Conservation (phyloP, 2,329 filamentous ascomycete genomes). For the Cladophialophora exuberans region DNA sequence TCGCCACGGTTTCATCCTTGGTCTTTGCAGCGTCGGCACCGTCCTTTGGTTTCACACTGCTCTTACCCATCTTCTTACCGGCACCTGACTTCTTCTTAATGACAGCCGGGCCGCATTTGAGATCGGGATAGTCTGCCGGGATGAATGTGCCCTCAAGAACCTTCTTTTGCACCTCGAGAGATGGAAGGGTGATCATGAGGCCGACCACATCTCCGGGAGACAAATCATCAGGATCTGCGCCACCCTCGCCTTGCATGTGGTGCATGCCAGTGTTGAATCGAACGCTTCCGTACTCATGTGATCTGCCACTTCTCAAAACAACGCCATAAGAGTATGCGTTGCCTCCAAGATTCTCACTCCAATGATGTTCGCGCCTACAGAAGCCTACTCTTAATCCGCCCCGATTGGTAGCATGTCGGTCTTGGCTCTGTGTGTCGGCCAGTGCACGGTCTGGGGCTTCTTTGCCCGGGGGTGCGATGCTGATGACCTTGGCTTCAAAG, state of each 20-base stretch:
- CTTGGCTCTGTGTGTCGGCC: slow-evolving; percentile 28
- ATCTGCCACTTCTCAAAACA: slow-evolving; percentile 31
- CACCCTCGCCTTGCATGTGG: slow-evolving; percentile 86
- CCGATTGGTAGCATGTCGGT: slow-evolving; percentile 34
- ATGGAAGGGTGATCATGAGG: slow-evolving; percentile 86
- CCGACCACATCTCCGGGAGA: slow-evolving; percentile 92
- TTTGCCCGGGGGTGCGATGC: slow-evolving; percentile 62
- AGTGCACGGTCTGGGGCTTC: slow-evolving; percentile 34
- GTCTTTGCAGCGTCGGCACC: slow-evolving; percentile 20
- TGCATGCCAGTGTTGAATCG: slow-evolving; percentile 96
- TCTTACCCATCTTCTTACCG: slow-evolving; percentile 28
- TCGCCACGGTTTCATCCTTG: slow-evolving; percentile 23
- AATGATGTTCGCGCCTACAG: slow-evolving; percentile 45
- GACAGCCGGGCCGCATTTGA: slow-evolving; percentile 33
- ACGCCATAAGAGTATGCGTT: slow-evolving; percentile 35
- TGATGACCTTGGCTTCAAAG: slow-evolving; percentile 87
- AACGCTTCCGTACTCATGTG: slow-evolving; percentile 59
- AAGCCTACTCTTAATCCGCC: slow-evolving; percentile 55
- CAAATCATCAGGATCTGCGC: slow-evolving; percentile 79
- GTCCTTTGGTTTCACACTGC: slow-evolving; percentile 27
- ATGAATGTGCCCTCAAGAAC: slow-evolving; percentile 87
- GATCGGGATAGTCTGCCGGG: slow-evolving; percentile 65
- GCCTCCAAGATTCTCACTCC: slow-evolving; percentile 33
- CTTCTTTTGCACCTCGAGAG: slow-evolving; percentile 82
- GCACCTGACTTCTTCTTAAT: slow-evolving; percentile 31